phyloP scores from a whole-genome alignment of 371 early-diverging fungal genomes.

The Batkoa obscura region DNA sequence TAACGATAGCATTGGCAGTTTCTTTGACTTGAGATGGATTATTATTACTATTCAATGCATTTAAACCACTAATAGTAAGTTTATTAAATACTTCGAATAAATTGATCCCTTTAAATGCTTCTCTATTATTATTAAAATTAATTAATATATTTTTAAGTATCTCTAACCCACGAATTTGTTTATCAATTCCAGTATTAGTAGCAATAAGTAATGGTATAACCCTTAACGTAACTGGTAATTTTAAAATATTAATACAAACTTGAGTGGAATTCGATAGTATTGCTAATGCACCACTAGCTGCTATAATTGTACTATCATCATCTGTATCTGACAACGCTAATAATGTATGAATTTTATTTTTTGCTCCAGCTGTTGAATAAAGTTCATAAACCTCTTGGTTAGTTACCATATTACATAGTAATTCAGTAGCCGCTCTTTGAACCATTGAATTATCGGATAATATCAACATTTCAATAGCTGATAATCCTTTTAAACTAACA shows the following conservation, averaged over 20 bases:
- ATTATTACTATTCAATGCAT: not conserved
- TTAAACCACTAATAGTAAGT: not conserved
- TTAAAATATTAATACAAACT: constrained; percentile 29
- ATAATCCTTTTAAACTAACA: constrained; percentile 32
- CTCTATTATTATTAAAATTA: not conserved
- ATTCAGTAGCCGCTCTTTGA: constrained; percentile 83
- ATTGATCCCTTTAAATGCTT: not conserved
- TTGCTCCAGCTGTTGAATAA: constrained; percentile 28
- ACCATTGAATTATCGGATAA: constrained; percentile 61
- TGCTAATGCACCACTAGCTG: constrained; percentile 77
- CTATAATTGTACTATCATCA: constrained; percentile 61
- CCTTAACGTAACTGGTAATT: constrained; percentile 31
- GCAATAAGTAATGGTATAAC: constrained; percentile 22
- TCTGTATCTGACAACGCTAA: constrained; percentile 73
- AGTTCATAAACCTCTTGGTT: constrained; percentile 53
- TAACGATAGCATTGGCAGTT: no score
- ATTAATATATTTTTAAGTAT: constrained; percentile 28
- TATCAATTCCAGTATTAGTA: constrained; percentile 19
- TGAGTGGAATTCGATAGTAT: constrained; percentile 41
- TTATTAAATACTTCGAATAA: not conserved
- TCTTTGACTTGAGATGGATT: no score
- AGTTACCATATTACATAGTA: constrained; percentile 83
- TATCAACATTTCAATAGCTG: constrained; percentile 51
- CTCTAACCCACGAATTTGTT: constrained; percentile 37
- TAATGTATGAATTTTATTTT: constrained; percentile 43